Base-by-base conservation (phyloP, 805 yeast species). In the Candida lessepsii region DNA sequence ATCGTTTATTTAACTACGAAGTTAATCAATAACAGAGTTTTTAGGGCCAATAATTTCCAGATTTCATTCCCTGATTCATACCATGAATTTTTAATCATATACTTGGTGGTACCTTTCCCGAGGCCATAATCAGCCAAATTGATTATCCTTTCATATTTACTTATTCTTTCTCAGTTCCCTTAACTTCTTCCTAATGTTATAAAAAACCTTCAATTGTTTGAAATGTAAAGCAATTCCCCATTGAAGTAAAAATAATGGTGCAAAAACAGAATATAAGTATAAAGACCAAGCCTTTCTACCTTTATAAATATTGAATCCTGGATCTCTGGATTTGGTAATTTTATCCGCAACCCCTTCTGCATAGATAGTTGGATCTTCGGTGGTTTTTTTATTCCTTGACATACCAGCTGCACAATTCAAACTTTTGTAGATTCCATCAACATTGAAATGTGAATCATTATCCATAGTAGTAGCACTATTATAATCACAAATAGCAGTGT, bases 231-330 rank as follows among this genome's bases (percentile, higher is more conserved):
- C 47, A 9, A 60, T 45, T 1, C 32, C 36, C 39, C 41, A 50
- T 40, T 61, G 57, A 10, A 51, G 21, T 5, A 61, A 15, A 53
- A 57, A 60, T 16, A 60, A 40, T 2, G 68, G 68, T 9, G 50
- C 39, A 40, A 42, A 51, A 16, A 55, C 35, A 11, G 51, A 34
- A 7, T 41, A 19, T n/a, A 51, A 49, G 19, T 53, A 53, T 20
- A 55, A 39, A 2, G 39, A 13, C 29, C 43, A 51, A 3, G 64
- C 54, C n/a, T 25, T 15, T 3, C 50, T 51, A 9, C 69, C 69
- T 29, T 48, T 46, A 36, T 53, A 63, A 24, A 61, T 43, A 40
- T 60, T 60, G 44, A 63, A 60, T 5, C 63, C 61, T 5, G 56
- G 48, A 35, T 46, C 49, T 33, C 50, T 31, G 16, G 35, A 40